phyloP scores from a whole-genome alignment of 169 alveolate species.

The Perkinsus olseni region DNA sequence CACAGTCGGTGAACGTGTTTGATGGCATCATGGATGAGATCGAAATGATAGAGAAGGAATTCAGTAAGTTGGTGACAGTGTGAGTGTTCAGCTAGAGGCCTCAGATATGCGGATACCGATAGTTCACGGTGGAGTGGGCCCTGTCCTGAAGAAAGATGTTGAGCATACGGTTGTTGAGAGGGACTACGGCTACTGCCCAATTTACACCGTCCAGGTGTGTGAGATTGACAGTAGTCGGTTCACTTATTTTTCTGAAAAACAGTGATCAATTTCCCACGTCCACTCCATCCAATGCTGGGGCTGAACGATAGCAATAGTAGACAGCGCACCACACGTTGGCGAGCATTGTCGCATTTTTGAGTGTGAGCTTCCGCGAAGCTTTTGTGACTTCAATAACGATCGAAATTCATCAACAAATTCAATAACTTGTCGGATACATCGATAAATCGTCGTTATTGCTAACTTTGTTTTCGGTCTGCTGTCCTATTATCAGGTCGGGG shows the following conservation, averaged over 20 bases:
- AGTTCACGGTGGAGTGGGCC: slow-evolving; percentile 29
- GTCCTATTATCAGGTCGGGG: background rate
- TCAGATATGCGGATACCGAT: slow-evolving; percentile 6
- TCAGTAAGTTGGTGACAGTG: background rate
- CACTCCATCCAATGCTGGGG: no score
- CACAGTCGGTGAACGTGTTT: slow-evolving; percentile 57
- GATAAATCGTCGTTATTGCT: background rate
- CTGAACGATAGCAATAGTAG: no score
- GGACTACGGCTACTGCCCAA: slow-evolving; percentile 54
- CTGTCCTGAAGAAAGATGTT: slow-evolving; percentile 50
- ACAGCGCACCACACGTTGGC: no score
- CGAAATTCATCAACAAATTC: no score
- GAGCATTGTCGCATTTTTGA: no score
- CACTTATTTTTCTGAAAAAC: background rate
- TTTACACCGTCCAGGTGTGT: slow-evolving; percentile 69
- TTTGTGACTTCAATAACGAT: no score
- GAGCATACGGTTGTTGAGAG: slow-evolving; percentile 73
- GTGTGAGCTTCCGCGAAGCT: no score
- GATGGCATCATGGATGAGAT: slow-evolving; percentile 60
- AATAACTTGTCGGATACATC: no score
- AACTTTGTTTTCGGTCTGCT: background rate
- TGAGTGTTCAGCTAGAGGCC: slow-evolving; percentile 12
- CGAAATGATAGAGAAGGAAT: slow-evolving; percentile 45
- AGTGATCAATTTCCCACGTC: background rate
- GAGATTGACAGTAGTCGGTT: slow-evolving; percentile 37